A percentile compares a stretch with the other conserved stretches of the same genome.
Conservation (phyloP, 176 grass and related monocot species). For the Raddia guianensis region DNA sequence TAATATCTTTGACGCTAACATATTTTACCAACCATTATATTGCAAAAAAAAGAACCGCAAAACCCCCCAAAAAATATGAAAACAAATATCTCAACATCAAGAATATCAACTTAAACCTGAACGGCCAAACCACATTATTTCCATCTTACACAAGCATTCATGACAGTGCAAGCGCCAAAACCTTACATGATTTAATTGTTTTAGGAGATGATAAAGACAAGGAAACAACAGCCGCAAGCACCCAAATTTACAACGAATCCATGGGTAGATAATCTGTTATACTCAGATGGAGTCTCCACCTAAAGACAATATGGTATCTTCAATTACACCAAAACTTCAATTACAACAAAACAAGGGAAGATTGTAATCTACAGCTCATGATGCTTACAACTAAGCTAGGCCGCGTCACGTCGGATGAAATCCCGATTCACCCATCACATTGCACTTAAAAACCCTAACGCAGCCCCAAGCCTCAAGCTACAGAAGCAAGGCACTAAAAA, state of each 20-base stretch:
- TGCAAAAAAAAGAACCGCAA: background rate
- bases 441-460: constrained; percentile 46
- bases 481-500: constrained; percentile 14
- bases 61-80: background rate
- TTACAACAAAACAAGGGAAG: background rate
- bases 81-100: background rate
- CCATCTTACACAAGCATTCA: background rate
- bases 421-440: background rate
- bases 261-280: background rate
- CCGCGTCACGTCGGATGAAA: background rate
- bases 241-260: background rate
- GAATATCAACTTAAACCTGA: background rate
- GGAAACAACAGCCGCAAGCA: background rate
- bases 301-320: too few species aligned
- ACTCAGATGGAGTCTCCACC: too few species aligned
- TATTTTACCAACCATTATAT: background rate
- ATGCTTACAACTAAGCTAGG: background rate
- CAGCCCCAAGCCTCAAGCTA: constrained; percentile 11
- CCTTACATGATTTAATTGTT: background rate
- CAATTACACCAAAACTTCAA: background rate
- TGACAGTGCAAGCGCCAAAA: background rate
- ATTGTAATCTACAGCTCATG: background rate
- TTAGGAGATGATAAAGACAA: background rate
- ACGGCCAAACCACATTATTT: background rate
- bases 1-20: background rate